These are phyloP conservation scores for Lotus japonicus DNA, from an alignment of 306 rosid genomes.

Conservation along the genomic window DNA sequence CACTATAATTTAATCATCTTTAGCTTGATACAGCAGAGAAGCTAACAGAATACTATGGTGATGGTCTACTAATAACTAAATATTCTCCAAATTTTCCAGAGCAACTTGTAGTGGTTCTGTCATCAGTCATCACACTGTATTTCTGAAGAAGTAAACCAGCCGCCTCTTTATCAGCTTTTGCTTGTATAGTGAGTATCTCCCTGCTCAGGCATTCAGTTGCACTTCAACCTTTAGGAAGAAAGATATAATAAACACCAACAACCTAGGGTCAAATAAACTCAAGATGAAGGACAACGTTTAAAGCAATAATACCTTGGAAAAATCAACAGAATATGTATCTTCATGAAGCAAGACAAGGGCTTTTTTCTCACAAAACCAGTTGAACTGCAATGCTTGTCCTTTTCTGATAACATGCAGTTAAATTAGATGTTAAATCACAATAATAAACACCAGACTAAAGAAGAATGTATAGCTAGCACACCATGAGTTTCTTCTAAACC, in stretches of 20 bases:
- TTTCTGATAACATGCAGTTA: constrained; percentile 44
- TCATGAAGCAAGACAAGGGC: constrained; percentile 61
- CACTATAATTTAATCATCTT: too few species aligned
- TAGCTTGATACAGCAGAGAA: not conserved
- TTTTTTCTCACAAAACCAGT: constrained; percentile 78
- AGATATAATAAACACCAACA: not conserved
- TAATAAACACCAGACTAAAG: constrained; percentile 12
- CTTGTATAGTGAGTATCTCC: constrained; percentile 90
- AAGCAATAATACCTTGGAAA: constrained; percentile 57
- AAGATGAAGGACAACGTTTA: not conserved
- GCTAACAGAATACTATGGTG: not conserved
- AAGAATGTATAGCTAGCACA: constrained; percentile 31
- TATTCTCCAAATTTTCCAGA: constrained; percentile 55
- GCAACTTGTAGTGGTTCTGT: constrained; percentile 62
- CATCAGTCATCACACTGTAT: constrained; percentile 45
- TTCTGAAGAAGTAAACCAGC: constrained; percentile 71
- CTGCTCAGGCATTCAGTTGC: constrained; percentile 81
- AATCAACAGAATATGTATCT: constrained; percentile 68
- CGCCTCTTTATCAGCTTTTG: constrained; percentile 80
- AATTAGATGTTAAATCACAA: constrained; percentile 25
- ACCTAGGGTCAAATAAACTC: not conserved
- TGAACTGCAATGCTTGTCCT: constrained; percentile 96
- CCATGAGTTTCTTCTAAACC: constrained; percentile 96
- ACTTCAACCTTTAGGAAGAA: constrained; percentile 45
- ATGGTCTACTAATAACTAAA: constrained; percentile 51